These are phyloP conservation scores for Solanum hybrid DNA, from an alignment of 305 asterid genomes.

Conservation along the genomic window DNA sequence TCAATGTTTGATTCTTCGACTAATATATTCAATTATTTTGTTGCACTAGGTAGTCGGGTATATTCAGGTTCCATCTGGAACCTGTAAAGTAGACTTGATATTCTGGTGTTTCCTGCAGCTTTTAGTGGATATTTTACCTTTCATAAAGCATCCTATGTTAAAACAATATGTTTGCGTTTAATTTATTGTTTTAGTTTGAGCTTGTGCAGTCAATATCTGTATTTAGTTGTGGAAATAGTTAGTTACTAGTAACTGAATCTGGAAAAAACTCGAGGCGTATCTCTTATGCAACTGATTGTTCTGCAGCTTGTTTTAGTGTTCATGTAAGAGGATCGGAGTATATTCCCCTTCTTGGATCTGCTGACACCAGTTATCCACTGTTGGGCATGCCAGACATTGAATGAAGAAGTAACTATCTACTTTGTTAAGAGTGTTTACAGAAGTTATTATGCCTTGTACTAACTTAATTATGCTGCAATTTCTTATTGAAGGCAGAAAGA, in stretches of 20 bases:
- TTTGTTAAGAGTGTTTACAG: background rate
- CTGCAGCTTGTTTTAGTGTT: constrained; percentile 84
- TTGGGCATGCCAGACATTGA: constrained; percentile 40
- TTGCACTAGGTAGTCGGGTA: background rate
- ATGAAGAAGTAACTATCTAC: constrained; percentile 13
- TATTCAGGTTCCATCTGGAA: background rate
- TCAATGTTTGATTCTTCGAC: background rate
- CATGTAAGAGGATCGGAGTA: constrained; percentile 92
- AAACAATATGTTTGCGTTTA: background rate
- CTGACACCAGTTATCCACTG: constrained; percentile 38
- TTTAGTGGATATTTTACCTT: background rate
- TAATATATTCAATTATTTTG: background rate
- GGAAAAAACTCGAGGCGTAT: background rate
- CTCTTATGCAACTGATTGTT: constrained; percentile 9
- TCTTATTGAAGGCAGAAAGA: background rate
- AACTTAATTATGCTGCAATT: background rate
- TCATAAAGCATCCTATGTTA: background rate
- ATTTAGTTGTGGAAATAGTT: background rate
- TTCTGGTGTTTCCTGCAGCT: background rate
- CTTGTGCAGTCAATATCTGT: background rate
- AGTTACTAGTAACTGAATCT: background rate
- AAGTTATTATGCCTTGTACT: background rate
- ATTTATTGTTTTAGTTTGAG: background rate
- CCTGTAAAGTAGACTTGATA: background rate
- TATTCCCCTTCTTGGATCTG: constrained; percentile 63